Percentiles rank a stretch among this genome's conserved stretches.
Conservation (phyloP, 495 filamentous ascomycete genomes). For the Penicillium angulare region DNA sequence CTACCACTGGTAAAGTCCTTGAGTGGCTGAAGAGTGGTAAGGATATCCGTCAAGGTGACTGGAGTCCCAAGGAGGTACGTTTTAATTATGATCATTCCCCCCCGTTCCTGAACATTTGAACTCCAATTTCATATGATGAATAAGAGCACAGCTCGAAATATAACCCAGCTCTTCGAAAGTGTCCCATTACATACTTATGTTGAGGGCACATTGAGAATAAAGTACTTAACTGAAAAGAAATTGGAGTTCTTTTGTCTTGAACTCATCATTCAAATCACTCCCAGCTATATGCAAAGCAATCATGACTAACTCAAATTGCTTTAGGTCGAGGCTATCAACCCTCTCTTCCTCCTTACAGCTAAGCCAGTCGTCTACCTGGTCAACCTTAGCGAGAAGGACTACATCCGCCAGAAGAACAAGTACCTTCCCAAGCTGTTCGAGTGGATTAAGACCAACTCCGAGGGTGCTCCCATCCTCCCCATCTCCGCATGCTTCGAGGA, state of each 20-base stretch:
- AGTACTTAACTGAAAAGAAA: constrained; percentile 28
- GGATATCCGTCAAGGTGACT: constrained; percentile 86
- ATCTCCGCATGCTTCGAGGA: constrained; percentile 92
- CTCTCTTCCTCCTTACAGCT: constrained; percentile 88
- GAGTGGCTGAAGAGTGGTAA: constrained; percentile 80
- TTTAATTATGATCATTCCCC: constrained; percentile 15
- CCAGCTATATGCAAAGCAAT: constrained; percentile 26
- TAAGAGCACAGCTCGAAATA: constrained; percentile 94
- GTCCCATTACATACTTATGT: constrained; percentile 62
- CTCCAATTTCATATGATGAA: constrained; percentile 75
- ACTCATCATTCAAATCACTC: constrained; percentile 7
- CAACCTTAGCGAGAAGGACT: constrained; percentile 96
- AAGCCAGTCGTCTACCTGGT: constrained; percentile 98
- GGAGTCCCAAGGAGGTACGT: constrained; percentile 94
- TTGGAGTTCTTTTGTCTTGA: constrained; percentile 6
- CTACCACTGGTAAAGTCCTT: constrained; percentile 84
- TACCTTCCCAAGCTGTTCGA: constrained; percentile 87
- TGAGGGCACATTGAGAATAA: constrained; percentile 80
- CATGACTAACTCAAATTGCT: constrained; percentile 21
- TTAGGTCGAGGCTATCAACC: constrained; percentile 97
- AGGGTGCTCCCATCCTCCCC: constrained; percentile 86
- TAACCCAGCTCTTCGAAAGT: constrained; percentile 99
- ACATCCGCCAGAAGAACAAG: constrained; percentile 99
- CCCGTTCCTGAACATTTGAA: neutral
- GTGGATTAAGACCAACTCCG: constrained; percentile 89